Evolutionary conservation across 2,329 filamentous ascomycete genomes (phyloP), one percentile per base, ranked within the genome.

Genomic region (Botrytis porri): DNA sequence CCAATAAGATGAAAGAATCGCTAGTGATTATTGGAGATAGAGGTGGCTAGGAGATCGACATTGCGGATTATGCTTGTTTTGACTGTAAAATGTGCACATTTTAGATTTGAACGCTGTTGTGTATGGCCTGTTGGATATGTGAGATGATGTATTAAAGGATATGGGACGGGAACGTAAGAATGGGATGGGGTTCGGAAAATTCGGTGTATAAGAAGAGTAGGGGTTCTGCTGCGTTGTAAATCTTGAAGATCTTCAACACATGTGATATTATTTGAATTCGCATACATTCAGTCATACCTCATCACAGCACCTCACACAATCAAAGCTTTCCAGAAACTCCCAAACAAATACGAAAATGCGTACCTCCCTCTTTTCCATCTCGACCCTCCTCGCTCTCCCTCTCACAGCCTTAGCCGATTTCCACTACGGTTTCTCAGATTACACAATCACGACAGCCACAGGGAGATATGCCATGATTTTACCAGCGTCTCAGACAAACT

Each of bases 381-480:
- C 64, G 41, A 9, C 64, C 2, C 64, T 67, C 14, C 63, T 48
- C 48, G 16, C 64, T 18, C 35, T 57, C 3, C 64, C 64, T n/a
- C 25, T 67, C 48, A 67, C 64, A 29, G 18, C 51, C 35, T 25
- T 67, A 25, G 64, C 64, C 32, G 64, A 67, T 67, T 67, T 67
- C 18, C 64, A 67, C 16, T 67, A 67, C 45, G 64, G 64, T 14
- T 39, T 16, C 35, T 35, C 51, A 22, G 64, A 57, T 39, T 67
- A 67, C n/a, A 57, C 48, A 6, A 67, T 67, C 16, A 67, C 64
- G 3, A 67, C 64, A 0, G 64, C 64, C 1, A 67, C 64, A 22
- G 64, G 64, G 5, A 54, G 45, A 67, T 67, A 67, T 54, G 64
- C 64, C 4, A 67, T 67, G 64, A 67, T 67, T 22, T 54, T 67